Percentiles rank a stretch among this genome's conserved stretches.
Evolutionary conservation across 2,329 filamentous ascomycete species (phyloP).

Genomic region (Cryphonectria naterciae): DNA sequence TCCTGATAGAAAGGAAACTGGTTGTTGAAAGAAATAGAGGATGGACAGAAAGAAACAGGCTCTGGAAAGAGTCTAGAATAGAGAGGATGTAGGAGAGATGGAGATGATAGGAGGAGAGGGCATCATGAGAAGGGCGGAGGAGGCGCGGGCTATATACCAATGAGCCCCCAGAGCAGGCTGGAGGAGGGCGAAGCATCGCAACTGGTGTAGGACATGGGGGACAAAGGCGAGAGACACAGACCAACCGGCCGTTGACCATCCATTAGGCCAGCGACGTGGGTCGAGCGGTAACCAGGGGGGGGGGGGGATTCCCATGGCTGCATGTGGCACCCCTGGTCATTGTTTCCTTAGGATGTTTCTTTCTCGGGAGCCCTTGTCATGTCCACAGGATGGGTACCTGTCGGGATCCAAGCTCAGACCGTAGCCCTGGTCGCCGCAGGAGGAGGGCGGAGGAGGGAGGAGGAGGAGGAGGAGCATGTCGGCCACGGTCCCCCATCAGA

Average conservation of each 20-base stretch:
- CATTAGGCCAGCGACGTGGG: slow-evolving; percentile 21
- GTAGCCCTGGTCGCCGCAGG: slow-evolving; percentile 8
- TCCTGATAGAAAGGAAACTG: slow-evolving; percentile 42
- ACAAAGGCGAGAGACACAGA: slow-evolving; percentile 1
- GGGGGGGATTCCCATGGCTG: slow-evolving; percentile 16
- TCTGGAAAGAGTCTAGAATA: slow-evolving; percentile 1
- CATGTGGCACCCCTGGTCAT: slow-evolving; percentile 16
- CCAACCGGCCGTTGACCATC: slow-evolving; percentile 13
- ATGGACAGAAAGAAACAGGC: slow-evolving; percentile 16
- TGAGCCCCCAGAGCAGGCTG: slow-evolving; percentile 2
- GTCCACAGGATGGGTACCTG: slow-evolving; percentile 17
- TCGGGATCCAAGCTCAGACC: slow-evolving; percentile 8
- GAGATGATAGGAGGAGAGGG: slow-evolving; percentile 26
- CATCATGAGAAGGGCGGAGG: slow-evolving; percentile 11
- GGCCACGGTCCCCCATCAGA: background rate
- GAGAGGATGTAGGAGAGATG: slow-evolving; percentile 26
- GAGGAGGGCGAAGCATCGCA: slow-evolving; percentile 19
- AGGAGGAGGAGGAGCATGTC: background rate
- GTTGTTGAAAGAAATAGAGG: slow-evolving; percentile 31
- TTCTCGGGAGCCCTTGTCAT: slow-evolving; percentile 12
- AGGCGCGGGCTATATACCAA: slow-evolving; percentile 26
- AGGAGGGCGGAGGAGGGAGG: background rate
- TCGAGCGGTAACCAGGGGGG: slow-evolving; percentile 17
- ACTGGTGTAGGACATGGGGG: slow-evolving; percentile 6
- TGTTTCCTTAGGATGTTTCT: slow-evolving; percentile 25